Evolutionary conservation across 179 eudicot genomes (phyloP).

Genomic region (Vitellaria paradoxa): DNA sequence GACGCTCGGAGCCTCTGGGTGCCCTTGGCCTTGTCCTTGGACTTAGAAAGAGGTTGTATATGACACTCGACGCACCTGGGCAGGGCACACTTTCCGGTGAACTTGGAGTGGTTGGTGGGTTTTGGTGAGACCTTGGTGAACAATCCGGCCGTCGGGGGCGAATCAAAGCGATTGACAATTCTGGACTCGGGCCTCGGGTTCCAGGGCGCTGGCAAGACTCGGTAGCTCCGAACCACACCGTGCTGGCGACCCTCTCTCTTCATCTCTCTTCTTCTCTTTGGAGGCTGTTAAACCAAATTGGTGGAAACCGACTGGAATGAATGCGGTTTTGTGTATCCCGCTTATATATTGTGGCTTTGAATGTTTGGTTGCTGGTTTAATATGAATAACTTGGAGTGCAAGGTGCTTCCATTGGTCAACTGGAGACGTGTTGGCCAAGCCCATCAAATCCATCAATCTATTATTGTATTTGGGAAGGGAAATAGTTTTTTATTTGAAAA

Average conservation of each 20-base stretch:
- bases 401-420: conserved; percentile 21
- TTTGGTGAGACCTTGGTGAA: conserved; percentile 48
- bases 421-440: conserved; percentile 17
- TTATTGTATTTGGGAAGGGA: neutral
- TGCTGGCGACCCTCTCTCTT: conserved; percentile 68
- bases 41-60: conserved; percentile 24
- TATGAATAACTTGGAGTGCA: conserved; percentile 15
- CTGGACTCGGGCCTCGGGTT: conserved; percentile 23
- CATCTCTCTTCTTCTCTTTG: conserved; percentile 27
- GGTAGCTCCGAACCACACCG: conserved; percentile 52
- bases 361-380: neutral
- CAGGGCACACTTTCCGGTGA: conserved; percentile 23
- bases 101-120: conserved; percentile 74
- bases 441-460: conserved; percentile 5
- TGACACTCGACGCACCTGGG: conserved; percentile 35
- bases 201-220: conserved; percentile 22
- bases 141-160: conserved; percentile 52
- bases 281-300: no score
- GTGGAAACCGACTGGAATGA: no score
- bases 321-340: no score
- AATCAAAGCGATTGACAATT: conserved; percentile 23
- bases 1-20: conserved; percentile 29
- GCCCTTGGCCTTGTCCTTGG: conserved; percentile 60
- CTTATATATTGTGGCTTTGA: no score
- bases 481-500: no score